These are phyloP conservation scores for Heritiera fomes DNA, from an alignment of 345 rosid species.

Conservation along the genomic window DNA sequence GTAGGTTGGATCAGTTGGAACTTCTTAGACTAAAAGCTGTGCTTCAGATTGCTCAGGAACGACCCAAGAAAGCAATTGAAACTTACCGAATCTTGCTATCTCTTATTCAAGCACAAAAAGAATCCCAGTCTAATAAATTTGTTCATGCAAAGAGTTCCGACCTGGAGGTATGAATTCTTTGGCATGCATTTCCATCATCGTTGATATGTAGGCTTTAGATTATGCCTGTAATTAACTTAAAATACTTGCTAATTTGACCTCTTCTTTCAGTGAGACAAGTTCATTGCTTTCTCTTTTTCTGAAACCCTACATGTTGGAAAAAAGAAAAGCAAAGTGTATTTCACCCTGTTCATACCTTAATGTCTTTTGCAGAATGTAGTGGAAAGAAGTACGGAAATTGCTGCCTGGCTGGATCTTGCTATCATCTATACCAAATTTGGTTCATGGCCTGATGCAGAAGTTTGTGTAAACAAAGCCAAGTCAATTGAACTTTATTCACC, in stretches of 20 bases:
- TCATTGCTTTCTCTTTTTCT: too few relatives aligned
- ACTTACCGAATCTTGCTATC: slow-evolving; percentile 75
- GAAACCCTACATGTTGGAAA: too few relatives aligned
- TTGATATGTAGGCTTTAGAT: background rate
- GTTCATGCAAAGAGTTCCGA: slow-evolving; percentile 28
- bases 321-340: background rate
- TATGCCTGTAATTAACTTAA: background rate
- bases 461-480: slow-evolving; percentile 73
- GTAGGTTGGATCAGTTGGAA: slow-evolving; percentile 59
- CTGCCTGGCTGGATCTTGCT: slow-evolving; percentile 87
- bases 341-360: background rate
- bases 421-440: slow-evolving; percentile 60
- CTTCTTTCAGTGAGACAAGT: background rate
- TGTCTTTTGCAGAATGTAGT: slow-evolving; percentile 42
- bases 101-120: slow-evolving; percentile 68
- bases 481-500: slow-evolving; percentile 63
- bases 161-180: slow-evolving; percentile 46
- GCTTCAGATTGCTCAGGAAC: slow-evolving; percentile 78
- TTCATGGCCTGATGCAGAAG: slow-evolving; percentile 68
- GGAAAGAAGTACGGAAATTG: slow-evolving; percentile 57
- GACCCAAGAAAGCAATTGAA: slow-evolving; percentile 80
- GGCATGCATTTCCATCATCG: background rate
- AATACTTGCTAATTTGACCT: background rate
- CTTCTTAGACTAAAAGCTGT: slow-evolving; percentile 78
- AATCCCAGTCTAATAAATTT: slow-evolving; percentile 39